Evolutionary conservation across 371 early-diverging fungal genomes (phyloP).

Genomic region (Actinomortierella ambigua): DNA sequence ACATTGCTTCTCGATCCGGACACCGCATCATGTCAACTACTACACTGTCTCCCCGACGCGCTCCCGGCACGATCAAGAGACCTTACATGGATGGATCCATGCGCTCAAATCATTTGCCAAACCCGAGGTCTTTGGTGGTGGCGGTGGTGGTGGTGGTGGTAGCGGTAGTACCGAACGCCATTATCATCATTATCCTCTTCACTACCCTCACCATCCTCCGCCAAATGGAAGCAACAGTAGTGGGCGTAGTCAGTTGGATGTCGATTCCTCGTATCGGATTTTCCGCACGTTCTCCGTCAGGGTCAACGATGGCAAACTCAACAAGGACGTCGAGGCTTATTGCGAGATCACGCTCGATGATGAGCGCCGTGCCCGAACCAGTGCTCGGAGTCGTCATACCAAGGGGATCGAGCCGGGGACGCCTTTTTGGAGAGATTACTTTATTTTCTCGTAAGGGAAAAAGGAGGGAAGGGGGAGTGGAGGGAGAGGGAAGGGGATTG

Average conservation of each 20-base stretch:
- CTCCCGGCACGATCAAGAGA: conserved; percentile 50
- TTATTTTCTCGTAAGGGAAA: conserved; percentile 51
- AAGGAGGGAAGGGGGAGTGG: too few relatives aligned
- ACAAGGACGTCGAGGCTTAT: conserved; percentile 46
- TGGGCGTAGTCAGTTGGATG: conserved; percentile 14
- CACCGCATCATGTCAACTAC: conserved; percentile 53
- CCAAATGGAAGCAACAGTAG: too few relatives aligned
- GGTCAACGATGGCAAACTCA: conserved; percentile 55
- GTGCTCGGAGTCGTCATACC: conserved; percentile 35
- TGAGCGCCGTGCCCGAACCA: conserved; percentile 55
- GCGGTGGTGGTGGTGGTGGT: conserved; percentile 15
- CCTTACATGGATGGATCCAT: conserved; percentile 57
- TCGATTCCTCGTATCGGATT: conserved; percentile 43
- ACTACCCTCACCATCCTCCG: too few relatives aligned
- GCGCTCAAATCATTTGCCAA: conserved; percentile 52
- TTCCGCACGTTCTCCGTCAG: conserved; percentile 57
- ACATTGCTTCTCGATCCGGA: conserved; percentile 59
- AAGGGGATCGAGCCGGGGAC: conserved; percentile 30
- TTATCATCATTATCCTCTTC: too few relatives aligned
- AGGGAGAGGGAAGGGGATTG: too few relatives aligned
- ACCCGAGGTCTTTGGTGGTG: conserved; percentile 38
- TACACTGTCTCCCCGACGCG: conserved; percentile 47
- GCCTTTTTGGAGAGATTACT: conserved; percentile 55
- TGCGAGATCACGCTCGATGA: conserved; percentile 59
- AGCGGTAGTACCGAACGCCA: neutral